Percentiles rank a stretch among this genome's conserved stretches.
phyloP scores from a whole-genome alignment of 2,329 filamentous ascomycete species.

The Diaporthe citri region DNA sequence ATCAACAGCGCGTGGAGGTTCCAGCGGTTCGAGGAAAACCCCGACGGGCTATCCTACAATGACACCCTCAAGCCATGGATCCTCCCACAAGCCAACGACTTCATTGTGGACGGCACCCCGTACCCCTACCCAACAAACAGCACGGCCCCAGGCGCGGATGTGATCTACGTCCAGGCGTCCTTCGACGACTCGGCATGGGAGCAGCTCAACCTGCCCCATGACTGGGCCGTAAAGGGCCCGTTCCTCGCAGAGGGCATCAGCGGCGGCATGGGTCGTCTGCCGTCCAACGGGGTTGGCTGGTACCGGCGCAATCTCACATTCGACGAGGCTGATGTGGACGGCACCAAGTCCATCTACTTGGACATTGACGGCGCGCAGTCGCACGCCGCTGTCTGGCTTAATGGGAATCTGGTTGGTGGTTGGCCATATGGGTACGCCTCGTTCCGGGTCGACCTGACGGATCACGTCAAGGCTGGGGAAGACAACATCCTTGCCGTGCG shows the following conservation, averaged over 20 bases:
- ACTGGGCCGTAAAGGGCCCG: constrained; percentile 62
- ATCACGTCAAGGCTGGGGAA: constrained; percentile 50
- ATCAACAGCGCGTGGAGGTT: constrained; percentile 31
- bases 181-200: constrained; percentile 57
- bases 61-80: constrained; percentile 26
- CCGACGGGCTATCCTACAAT: constrained; percentile 23
- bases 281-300: constrained; percentile 65
- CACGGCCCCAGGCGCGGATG: constrained; percentile 1
- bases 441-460: constrained; percentile 63
- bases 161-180: constrained; percentile 15
- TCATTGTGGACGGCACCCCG: constrained; percentile 12
- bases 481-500: constrained; percentile 62
- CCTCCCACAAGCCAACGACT: constrained; percentile 29
- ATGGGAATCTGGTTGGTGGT: constrained; percentile 62
- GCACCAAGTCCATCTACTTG: constrained; percentile 55
- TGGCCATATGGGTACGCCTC: constrained; percentile 66
- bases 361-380: constrained; percentile 66
- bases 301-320: constrained; percentile 59
- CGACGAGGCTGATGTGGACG: constrained; percentile 46
- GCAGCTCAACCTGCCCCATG: constrained; percentile 57
- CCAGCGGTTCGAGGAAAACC: constrained; percentile 13
- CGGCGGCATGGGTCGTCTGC: constrained; percentile 58
- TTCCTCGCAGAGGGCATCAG: constrained; percentile 53
- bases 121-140: not conserved
- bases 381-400: constrained; percentile 64